Evolutionary conservation across 345 rosid genomes (phyloP).

Genomic region (Iberis pinnata): DNA sequence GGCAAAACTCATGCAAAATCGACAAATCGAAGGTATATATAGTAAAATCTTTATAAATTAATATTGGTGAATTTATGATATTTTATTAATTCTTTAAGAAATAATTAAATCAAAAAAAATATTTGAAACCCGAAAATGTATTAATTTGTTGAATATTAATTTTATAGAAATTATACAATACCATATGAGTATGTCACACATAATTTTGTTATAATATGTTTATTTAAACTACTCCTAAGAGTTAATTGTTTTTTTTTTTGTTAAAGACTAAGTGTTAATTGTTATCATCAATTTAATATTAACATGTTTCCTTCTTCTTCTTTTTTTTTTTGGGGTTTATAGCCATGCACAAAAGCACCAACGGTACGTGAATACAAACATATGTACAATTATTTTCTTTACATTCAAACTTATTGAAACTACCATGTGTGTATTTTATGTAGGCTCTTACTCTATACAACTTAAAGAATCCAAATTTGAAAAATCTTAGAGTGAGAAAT

Average conservation of each 20-base stretch:
- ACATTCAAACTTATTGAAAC: conserved; percentile 38
- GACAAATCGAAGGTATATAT: conserved; percentile 45
- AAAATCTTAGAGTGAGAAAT: conserved; percentile 46
- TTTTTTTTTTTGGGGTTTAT: no score
- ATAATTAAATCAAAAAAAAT: not conserved
- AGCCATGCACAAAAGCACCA: conserved; percentile 86
- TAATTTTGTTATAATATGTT: no score
- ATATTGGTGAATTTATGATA: no score
- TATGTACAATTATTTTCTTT: conserved; percentile 23
- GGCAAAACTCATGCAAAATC: conserved; percentile 85
- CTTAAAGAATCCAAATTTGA: conserved; percentile 42
- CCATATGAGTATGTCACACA: no score
- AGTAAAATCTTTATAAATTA: no score
- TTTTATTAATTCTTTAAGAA: no score
- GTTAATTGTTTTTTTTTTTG: not conserved
- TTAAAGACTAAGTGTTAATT: no score
- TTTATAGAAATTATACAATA: no score
- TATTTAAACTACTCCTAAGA: not conserved
- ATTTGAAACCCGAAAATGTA: no score
- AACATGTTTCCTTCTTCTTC: not conserved
- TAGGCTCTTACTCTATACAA: conserved; percentile 72
- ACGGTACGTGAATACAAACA: conserved; percentile 44
- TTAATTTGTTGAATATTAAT: no score
- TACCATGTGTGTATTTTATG: conserved; percentile 17
- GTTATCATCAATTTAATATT: not conserved